These are phyloP conservation scores for Cutaneotrichosporon cutaneum DNA, from an alignment of 1,284 basidiomycete species.

Conservation along the genomic window DNA sequence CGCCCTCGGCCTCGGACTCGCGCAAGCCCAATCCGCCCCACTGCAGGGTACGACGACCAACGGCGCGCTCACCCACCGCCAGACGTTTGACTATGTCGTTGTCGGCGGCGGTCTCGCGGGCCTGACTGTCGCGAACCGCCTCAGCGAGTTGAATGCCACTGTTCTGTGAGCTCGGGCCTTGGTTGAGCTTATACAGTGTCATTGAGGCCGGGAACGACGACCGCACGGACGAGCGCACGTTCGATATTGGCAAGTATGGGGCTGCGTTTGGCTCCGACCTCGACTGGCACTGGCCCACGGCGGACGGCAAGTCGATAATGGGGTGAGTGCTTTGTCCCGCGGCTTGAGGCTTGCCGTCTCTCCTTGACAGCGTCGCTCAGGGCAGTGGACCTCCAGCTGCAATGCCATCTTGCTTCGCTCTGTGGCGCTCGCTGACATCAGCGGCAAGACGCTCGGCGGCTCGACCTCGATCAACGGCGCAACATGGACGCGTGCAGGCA, in stretches of 20 bases:
- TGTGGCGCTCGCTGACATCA: constrained; percentile 9
- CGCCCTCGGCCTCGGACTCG: not conserved
- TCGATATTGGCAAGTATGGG: constrained; percentile 24
- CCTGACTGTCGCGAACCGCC: constrained; percentile 16
- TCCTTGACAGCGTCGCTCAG: no score
- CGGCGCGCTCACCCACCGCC: not conserved
- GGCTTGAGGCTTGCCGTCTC: no score
- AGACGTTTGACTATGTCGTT: constrained; percentile 18
- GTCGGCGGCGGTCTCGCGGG: constrained; percentile 22
- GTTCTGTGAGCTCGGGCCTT: constrained; percentile 4
- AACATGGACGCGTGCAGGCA: constrained; percentile 60
- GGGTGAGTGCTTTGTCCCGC: constrained; percentile 14
- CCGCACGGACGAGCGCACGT: constrained; percentile 25
- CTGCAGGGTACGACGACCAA: constrained; percentile 9
- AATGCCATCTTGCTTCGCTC: not conserved
- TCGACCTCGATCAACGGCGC: constrained; percentile 33
- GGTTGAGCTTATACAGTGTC: constrained; percentile 16
- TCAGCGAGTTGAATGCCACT: constrained; percentile 14
- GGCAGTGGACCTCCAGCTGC: no score
- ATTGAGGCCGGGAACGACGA: constrained; percentile 33
- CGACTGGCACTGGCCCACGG: constrained; percentile 24
- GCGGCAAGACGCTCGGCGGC: constrained; percentile 29
- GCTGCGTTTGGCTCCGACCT: constrained; percentile 25
- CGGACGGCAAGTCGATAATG: constrained; percentile 25
- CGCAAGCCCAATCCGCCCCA: not conserved